Evolutionary conservation across 78 protist genomes (phyloP).

Genomic region (Mastigamoeba balamuthi): DNA sequence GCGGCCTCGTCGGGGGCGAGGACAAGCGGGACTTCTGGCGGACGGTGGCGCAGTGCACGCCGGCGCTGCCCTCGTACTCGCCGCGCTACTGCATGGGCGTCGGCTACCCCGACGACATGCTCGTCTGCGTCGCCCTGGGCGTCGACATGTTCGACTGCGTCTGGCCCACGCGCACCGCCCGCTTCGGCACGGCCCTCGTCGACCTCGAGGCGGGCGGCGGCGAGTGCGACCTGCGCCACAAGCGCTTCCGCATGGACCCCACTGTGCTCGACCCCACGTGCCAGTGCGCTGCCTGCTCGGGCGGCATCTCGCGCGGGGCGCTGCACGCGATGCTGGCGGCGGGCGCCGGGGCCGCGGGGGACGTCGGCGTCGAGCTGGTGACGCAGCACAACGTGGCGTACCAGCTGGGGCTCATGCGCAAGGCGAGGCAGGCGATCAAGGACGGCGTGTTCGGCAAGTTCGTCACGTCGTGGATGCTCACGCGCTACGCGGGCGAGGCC

Average conservation of each 20-base stretch:
- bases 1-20: slow-evolving; percentile 92
- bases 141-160: slow-evolving; percentile 98
- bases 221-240: not conserved
- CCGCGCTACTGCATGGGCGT: slow-evolving; percentile 96
- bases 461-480: slow-evolving; percentile 1
- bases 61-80: slow-evolving; percentile 62
- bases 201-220: slow-evolving; percentile 20
- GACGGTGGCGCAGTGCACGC: slow-evolving; percentile 51
- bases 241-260: not conserved
- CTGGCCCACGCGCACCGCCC: slow-evolving; percentile 87
- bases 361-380: slow-evolving; percentile 63
- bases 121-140: slow-evolving; percentile 90
- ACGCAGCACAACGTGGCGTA: slow-evolving; percentile 85
- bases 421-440: slow-evolving; percentile 46
- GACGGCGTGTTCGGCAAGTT: slow-evolving; percentile 22
- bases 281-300: slow-evolving; percentile 10
- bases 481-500: not conserved
- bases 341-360: slow-evolving; percentile 32
- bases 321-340: slow-evolving; percentile 45
- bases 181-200: slow-evolving; percentile 82
- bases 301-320: slow-evolving; percentile 19
- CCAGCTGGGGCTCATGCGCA: slow-evolving; percentile 61
- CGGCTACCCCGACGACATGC: slow-evolving; percentile 89
- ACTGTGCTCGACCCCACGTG: not conserved
- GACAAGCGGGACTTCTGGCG: slow-evolving; percentile 73